phyloP scores from a whole-genome alignment of 495 filamentous ascomycete genomes.

The Podospora anserina region DNA sequence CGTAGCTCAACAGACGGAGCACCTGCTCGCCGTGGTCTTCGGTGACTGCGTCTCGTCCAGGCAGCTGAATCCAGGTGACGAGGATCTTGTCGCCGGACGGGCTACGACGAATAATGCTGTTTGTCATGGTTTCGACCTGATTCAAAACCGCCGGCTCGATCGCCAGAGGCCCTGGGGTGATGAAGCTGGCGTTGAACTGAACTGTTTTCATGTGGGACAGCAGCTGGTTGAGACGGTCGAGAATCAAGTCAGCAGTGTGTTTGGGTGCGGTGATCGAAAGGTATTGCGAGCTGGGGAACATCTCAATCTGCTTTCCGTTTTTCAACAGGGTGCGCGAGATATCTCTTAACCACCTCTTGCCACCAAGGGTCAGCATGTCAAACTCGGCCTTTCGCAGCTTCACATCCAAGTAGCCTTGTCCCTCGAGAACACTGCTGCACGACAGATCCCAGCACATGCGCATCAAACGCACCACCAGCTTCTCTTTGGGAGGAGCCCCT shows the following conservation, averaged over 20 bases:
- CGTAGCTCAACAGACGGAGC: slow-evolving; percentile 43
- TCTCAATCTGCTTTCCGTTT: slow-evolving; percentile 35
- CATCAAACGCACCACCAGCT: slow-evolving; percentile 38
- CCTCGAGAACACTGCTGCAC: slow-evolving; percentile 27
- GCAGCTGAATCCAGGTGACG: slow-evolving; percentile 42
- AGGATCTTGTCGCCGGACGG: slow-evolving; percentile 22
- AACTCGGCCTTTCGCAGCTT: slow-evolving; percentile 36
- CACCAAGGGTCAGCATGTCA: slow-evolving; percentile 36
- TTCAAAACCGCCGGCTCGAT: slow-evolving; percentile 28
- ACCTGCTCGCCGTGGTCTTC: slow-evolving; percentile 40
- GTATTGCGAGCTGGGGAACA: slow-evolving; percentile 21
- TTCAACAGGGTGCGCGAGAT: slow-evolving; percentile 31
- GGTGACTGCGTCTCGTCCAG: slow-evolving; percentile 18
- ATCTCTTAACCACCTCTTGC: slow-evolving; percentile 31
- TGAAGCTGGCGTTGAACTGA: slow-evolving; percentile 18
- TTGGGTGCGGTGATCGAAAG: slow-evolving; percentile 39
- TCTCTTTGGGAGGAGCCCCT: slow-evolving; percentile 30
- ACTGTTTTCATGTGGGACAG: slow-evolving; percentile 28
- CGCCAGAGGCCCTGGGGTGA: slow-evolving; percentile 23
- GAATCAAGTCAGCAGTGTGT: slow-evolving; percentile 27
- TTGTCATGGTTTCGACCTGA: slow-evolving; percentile 44
- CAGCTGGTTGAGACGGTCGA: slow-evolving; percentile 39
- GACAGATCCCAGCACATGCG: slow-evolving; percentile 43
- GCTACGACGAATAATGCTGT: slow-evolving; percentile 35
- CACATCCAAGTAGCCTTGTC: slow-evolving; percentile 35